Evolutionary conservation across 108 stramenopile genomes (phyloP).

Genomic region (Poteriospumella lacustris): DNA sequence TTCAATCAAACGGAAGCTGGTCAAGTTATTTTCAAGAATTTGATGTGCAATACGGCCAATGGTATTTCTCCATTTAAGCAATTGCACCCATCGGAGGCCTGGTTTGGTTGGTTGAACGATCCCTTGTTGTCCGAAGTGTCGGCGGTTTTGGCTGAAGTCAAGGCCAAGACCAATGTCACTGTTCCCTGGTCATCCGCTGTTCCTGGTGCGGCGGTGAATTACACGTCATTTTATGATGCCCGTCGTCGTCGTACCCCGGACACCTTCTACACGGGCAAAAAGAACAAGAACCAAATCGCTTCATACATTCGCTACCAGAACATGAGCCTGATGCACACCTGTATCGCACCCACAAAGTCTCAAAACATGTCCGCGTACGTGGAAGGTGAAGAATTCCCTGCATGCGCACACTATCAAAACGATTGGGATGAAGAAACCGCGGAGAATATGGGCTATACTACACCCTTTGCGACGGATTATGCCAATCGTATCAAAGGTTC

Average conservation of each 20-base stretch:
- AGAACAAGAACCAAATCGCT: slow-evolving; percentile 10
- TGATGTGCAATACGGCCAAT: neutral
- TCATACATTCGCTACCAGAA: slow-evolving; percentile 2
- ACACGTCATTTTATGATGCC: slow-evolving; percentile 18
- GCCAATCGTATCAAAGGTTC: slow-evolving; percentile 21
- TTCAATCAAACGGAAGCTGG: neutral
- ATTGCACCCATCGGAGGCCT: neutral
- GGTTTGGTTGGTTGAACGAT: slow-evolving; percentile 30
- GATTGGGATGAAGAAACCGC: slow-evolving; percentile 2
- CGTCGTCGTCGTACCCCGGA: neutral
- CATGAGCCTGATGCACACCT: neutral
- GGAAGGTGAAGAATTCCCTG: slow-evolving; percentile 16
- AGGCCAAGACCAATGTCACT: neutral
- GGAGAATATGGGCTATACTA: neutral
- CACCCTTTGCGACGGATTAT: slow-evolving; percentile 16
- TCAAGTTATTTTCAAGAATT: neutral
- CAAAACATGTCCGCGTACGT: neutral
- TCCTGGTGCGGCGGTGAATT: slow-evolving; percentile 12
- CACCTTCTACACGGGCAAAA: slow-evolving; percentile 17
- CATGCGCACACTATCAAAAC: slow-evolving; percentile 19
- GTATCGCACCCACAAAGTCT: slow-evolving; percentile 4
- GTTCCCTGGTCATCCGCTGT: slow-evolving; percentile 20
- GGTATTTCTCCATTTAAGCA: slow-evolving; percentile 12
- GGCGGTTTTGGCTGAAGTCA: neutral
- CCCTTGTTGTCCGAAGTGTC: neutral